Base-by-base conservation (phyloP, 495 filamentous ascomycete species). In the Coniosporium apollinis region DNA sequence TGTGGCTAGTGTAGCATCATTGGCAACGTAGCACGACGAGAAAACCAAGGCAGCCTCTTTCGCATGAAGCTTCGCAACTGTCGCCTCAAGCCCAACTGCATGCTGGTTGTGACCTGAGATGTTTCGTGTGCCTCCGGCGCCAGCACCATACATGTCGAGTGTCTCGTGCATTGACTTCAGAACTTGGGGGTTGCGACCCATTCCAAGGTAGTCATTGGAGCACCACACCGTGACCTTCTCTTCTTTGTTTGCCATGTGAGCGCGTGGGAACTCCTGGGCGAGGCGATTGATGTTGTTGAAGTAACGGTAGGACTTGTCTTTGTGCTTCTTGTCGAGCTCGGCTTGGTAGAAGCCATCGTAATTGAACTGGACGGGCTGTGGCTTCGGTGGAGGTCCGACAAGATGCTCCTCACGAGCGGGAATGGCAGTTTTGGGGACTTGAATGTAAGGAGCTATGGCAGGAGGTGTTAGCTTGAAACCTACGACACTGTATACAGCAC, bases 201-300 rank as follows among this genome's bases (percentile, higher is more conserved):
- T 97, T 39, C 89, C 89, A 7, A 97, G 67, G 53, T 97, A 97
- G 58, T 97, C 89, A 50, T 97, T 97, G 45, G 86, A 92, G 66
- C 89, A 97, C 89, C 91, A 97, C 22, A 96, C 87, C 3, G 86
- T 93, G 34, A 97, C 89, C n/a, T 72, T 70, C 43, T 94, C 81
- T 43, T 92, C 79, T 46, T 69, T 69, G 30, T 64, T 75, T 10
- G 84, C 68, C 61, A 89, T 89, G 56, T 97, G 89, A 13, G 89
- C 89, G 26, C 79, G 81, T 16, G 89, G 89, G 49, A 97, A 97
- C 42, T 96, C 82, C 61, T 91, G 78, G 38, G 91, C 89, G 39
- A 97, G 67, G 16, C 89, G 82, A 54, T 97, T 97, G 74, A 97
- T 97, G 65, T 97, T 97, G 66, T 97, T 97, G 72, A 97, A 97